Percentiles rank a stretch among this genome's conserved stretches.
phyloP scores from a whole-genome alignment of 2,329 filamentous ascomycete species.

The Tolypocladium capitatum region DNA sequence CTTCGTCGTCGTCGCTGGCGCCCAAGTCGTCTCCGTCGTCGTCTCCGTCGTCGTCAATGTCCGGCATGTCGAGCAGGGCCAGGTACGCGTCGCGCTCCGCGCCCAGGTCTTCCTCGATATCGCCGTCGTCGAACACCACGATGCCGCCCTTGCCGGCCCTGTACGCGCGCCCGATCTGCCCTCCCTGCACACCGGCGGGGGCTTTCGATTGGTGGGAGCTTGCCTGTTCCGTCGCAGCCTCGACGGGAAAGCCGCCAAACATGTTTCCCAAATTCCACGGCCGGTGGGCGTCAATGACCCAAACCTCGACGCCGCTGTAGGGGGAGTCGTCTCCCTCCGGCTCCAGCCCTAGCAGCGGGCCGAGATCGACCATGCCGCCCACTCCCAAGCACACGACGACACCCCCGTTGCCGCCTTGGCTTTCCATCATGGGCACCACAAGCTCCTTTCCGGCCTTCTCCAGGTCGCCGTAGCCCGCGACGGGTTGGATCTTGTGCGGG shows the following conservation, averaged over 20 bases:
- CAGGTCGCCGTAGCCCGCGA: constrained; percentile 85
- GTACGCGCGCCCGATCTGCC: constrained; percentile 59
- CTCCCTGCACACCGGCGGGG: constrained; percentile 55
- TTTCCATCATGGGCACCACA: constrained; percentile 75
- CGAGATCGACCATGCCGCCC: constrained; percentile 80
- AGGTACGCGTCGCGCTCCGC: constrained; percentile 71
- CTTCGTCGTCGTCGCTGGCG: constrained; percentile 49
- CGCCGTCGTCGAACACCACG: constrained; percentile 89
- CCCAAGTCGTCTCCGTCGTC: constrained; percentile 65
- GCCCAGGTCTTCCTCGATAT: constrained; percentile 72
- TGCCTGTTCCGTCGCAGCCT: constrained; percentile 34
- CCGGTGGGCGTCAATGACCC: constrained; percentile 81
- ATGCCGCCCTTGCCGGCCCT: constrained; percentile 73
- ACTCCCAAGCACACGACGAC: constrained; percentile 87
- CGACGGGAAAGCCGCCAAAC: constrained; percentile 60
- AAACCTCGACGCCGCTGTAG: constrained; percentile 81
- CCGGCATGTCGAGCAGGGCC: constrained; percentile 80
- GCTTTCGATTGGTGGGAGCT: constrained; percentile 36
- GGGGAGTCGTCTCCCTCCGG: constrained; percentile 50
- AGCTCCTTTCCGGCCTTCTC: constrained; percentile 65
- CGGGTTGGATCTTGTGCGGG: constrained; percentile 90
- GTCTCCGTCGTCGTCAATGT: constrained; percentile 65
- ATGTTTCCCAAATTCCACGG: constrained; percentile 94
- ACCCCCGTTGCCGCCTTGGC: constrained; percentile 71
- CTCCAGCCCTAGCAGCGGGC: constrained; percentile 59